Evolutionary conservation across 2,329 filamentous ascomycete species (phyloP).

Genomic region (Didymella exigua): DNA sequence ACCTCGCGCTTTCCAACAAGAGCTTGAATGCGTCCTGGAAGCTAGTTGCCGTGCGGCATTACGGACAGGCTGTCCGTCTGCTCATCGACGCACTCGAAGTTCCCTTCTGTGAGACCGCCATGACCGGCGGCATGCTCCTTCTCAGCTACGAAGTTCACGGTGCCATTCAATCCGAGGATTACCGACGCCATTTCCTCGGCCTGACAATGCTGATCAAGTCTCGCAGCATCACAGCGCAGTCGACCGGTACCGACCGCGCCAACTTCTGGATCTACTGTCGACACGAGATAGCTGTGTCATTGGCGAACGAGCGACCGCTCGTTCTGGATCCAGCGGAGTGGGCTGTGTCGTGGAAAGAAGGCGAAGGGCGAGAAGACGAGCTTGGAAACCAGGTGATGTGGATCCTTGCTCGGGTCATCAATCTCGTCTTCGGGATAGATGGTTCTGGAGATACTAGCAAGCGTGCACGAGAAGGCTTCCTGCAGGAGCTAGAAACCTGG

Average conservation of each 20-base stretch:
- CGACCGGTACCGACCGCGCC: slow-evolving; percentile 36
- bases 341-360: slow-evolving; percentile 36
- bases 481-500: slow-evolving; percentile 39
- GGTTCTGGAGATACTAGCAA: slow-evolving; percentile 21
- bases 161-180: slow-evolving; percentile 35
- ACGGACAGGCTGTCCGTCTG: slow-evolving; percentile 37
- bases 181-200: slow-evolving; percentile 40
- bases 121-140: slow-evolving; percentile 44
- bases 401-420: slow-evolving; percentile 41
- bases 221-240: slow-evolving; percentile 35
- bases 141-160: slow-evolving; percentile 44
- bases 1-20: slow-evolving; percentile 36
- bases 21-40: slow-evolving; percentile 38
- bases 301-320: slow-evolving; percentile 38
- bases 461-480: slow-evolving; percentile 27
- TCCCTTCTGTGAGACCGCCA: slow-evolving; percentile 33
- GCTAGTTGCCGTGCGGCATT: slow-evolving; percentile 36
- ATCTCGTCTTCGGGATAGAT: slow-evolving; percentile 34
- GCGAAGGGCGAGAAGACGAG: slow-evolving; percentile 41
- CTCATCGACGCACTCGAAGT: slow-evolving; percentile 38
- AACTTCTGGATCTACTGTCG: slow-evolving; percentile 46
- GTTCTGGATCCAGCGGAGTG: slow-evolving; percentile 40
- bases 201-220: slow-evolving; percentile 39
- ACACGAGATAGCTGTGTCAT: slow-evolving; percentile 42
- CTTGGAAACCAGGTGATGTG: slow-evolving; percentile 41